Percentiles rank a stretch among this genome's conserved stretches.
These are phyloP conservation scores for Anethum foeniculum DNA, from an alignment of 140 eudicot genomes.

Conservation along the genomic window DNA sequence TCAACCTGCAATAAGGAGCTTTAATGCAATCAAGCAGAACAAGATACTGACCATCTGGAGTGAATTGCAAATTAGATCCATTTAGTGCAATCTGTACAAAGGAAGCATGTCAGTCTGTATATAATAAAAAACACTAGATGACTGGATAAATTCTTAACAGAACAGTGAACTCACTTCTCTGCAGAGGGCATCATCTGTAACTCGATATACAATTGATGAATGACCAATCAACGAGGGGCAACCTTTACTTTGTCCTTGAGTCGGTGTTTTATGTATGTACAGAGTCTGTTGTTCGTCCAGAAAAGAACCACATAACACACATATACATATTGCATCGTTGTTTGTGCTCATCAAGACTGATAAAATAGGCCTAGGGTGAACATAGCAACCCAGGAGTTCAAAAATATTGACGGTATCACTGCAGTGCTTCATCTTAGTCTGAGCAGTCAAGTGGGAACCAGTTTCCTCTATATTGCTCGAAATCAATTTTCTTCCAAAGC, in stretches of 20 bases:
- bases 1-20: slow-evolving; percentile 78
- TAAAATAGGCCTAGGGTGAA: slow-evolving; percentile 67
- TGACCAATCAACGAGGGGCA: slow-evolving; percentile 76
- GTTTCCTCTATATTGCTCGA: slow-evolving; percentile 20
- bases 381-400: slow-evolving; percentile 57
- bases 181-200: slow-evolving; percentile 36
- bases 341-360: slow-evolving; percentile 50
- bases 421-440: slow-evolving; percentile 12
- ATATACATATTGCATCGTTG: slow-evolving; percentile 45
- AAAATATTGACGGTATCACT: slow-evolving; percentile 20
- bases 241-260: slow-evolving; percentile 38
- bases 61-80: slow-evolving; percentile 55
- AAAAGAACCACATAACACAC: slow-evolving; percentile 56
- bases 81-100: slow-evolving; percentile 46
- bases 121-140: background rate
- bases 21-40: slow-evolving; percentile 53
- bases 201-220: slow-evolving; percentile 40
- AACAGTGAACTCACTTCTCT: slow-evolving; percentile 52
- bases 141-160: background rate
- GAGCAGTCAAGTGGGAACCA: slow-evolving; percentile 11
- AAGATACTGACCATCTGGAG: slow-evolving; percentile 70
- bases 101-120: slow-evolving; percentile 9
- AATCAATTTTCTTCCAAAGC: slow-evolving; percentile 16
- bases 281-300: slow-evolving; percentile 46
- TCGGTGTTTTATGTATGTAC: slow-evolving; percentile 47